Base-by-base conservation (phyloP, 371 early-diverging fungal species). In the Thermomucor indicae-seudaticae region DNA sequence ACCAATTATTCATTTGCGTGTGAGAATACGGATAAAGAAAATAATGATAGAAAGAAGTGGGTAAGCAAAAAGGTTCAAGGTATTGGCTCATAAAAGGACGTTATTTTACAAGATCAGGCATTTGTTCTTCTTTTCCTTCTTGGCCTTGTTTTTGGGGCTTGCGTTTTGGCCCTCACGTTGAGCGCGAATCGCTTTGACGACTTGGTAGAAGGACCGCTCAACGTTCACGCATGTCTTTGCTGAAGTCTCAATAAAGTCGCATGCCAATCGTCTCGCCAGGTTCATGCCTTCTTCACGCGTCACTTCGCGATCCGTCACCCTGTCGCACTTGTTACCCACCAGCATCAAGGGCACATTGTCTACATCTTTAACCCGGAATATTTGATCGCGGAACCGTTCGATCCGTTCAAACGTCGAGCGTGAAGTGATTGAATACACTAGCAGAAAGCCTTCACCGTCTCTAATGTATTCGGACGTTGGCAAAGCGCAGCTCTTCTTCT, bases 301-400 rank as follows among this genome's bases (percentile, higher is more conserved):
- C 16, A 92, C 88, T 58, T 85, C 85, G 44, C 90, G 72, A 62
- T 91, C 83, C 34, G 79, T 77, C 23, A 80, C 78, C 64, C 87
- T 79, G 65, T 93, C 93, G 51, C 83, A 84, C 66, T 95, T 94
- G 78, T 95, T 95, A 41, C 95, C 97, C 14, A 96, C 88, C 25
- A 96, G 70, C 70, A 93, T 84, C 67, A 93, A 76, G 1, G 93
- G 92, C 31, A 88, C 81, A 60, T 84, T 79, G 35, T 86, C 84
- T 53, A 78, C 73, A 60, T 91, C 91, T 58, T 91, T 91, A 6
- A 91, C 91, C 39, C 90, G 79, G 54, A 78, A 72, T 47, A 91
- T 90, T 64, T 91, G 92, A 46, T 89, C 83, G 41, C 80, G 75
- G 75, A 91, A 90, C 40, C 81, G 73, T 58, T 81, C 80, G 39